phyloP scores from a whole-genome alignment of 2,329 filamentous ascomycete genomes.

The Aspergillus piperis region DNA sequence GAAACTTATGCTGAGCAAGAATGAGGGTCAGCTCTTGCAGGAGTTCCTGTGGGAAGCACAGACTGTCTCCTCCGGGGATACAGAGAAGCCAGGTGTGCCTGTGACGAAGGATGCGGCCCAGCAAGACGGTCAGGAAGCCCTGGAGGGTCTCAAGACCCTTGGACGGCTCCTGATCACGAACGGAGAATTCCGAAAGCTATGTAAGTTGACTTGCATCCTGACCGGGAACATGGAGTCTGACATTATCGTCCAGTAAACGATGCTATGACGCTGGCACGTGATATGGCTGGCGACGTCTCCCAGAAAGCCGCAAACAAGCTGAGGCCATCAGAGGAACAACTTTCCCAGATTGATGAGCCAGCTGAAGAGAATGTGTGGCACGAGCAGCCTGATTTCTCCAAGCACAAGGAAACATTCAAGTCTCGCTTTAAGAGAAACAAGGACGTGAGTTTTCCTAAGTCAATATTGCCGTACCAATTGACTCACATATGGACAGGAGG shows the following conservation, averaged over 20 bases:
- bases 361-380: constrained; percentile 94
- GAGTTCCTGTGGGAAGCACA: constrained; percentile 97
- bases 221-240: not conserved
- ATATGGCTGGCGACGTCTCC: constrained; percentile 89
- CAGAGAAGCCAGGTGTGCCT: constrained; percentile 64
- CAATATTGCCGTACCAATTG: not conserved
- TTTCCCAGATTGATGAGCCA: constrained; percentile 76
- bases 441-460: constrained; percentile 45
- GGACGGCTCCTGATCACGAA: constrained; percentile 91
- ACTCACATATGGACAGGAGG: constrained; percentile 25
- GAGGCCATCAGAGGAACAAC: constrained; percentile 74
- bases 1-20: constrained; percentile 84
- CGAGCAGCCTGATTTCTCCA: constrained; percentile 75
- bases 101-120: constrained; percentile 74
- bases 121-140: constrained; percentile 79
- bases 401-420: constrained; percentile 66
- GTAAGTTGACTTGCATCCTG: constrained; percentile 53
- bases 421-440: constrained; percentile 58
- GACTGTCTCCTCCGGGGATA: constrained; percentile 65
- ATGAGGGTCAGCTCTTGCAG: constrained; percentile 89
- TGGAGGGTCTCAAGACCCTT: constrained; percentile 82
- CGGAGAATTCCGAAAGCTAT: constrained; percentile 89
- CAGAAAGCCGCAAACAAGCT: constrained; percentile 73
- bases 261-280: constrained; percentile 75
- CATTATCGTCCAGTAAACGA: constrained; percentile 65